Conservation (phyloP, 306 rosid species). For the Lagenaria siceraria region DNA sequence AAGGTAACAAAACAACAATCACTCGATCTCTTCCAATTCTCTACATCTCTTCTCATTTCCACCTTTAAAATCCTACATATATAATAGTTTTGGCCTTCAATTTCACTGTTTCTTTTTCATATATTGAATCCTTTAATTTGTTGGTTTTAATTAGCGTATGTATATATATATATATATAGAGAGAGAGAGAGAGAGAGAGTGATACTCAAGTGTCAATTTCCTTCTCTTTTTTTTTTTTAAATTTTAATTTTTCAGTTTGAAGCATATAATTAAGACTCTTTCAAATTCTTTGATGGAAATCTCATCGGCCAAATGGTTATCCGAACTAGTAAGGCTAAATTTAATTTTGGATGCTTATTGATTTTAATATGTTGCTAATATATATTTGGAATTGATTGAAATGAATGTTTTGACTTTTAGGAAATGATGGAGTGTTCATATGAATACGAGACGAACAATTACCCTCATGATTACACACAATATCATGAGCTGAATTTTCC, state of each 20-base stretch:
- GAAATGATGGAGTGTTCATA: slow-evolving; percentile 20
- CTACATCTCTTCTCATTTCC: too few relatives aligned
- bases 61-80: too few relatives aligned
- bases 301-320: slow-evolving; percentile 30
- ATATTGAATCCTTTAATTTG: too few relatives aligned
- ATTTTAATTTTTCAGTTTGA: not conserved
- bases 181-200: too few relatives aligned
- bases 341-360: not conserved
- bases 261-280: too few relatives aligned
- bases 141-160: too few relatives aligned
- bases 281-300: slow-evolving; percentile 28
- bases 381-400: not conserved
- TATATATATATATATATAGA: too few relatives aligned
- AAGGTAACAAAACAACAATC: too few relatives aligned
- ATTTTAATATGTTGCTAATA: not conserved
- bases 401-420: not conserved
- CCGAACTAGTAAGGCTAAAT: slow-evolving; percentile 36
- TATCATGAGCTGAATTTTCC: slow-evolving; percentile 23
- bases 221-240: too few relatives aligned
- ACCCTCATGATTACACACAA: slow-evolving; percentile 8
- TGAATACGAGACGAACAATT: slow-evolving; percentile 2
- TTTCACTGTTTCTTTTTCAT: too few relatives aligned
- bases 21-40: too few relatives aligned
- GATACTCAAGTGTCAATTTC: not conserved
- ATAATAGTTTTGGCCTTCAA: too few relatives aligned